These are phyloP conservation scores for Apiotrichum gamsii DNA, from an alignment of 1,284 basidiomycete species.

Conservation along the genomic window DNA sequence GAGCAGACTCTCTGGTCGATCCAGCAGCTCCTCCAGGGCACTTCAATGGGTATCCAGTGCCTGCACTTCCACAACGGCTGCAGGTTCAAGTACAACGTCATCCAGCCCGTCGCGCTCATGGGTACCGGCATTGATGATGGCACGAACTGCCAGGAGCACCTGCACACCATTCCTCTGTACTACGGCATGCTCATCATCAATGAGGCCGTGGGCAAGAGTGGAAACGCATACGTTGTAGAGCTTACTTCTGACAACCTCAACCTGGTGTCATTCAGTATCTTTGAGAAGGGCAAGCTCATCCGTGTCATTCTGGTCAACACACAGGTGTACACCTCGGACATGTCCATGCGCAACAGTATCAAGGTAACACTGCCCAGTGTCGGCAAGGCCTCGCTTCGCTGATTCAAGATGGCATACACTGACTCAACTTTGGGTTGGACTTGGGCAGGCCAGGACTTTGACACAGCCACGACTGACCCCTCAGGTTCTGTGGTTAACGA, in stretches of 20 bases:
- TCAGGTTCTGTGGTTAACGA: too few species aligned
- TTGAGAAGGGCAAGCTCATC: slow-evolving; percentile 50
- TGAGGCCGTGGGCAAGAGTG: slow-evolving; percentile 49
- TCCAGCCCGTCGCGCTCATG: slow-evolving; percentile 13
- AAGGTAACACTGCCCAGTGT: background rate
- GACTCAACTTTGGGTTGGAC: slow-evolving; percentile 1
- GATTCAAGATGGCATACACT: background rate
- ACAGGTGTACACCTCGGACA: slow-evolving; percentile 2
- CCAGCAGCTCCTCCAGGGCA: slow-evolving; percentile 57
- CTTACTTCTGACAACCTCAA: slow-evolving; percentile 52
- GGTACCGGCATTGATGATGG: slow-evolving; percentile 54
- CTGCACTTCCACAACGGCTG: slow-evolving; percentile 50
- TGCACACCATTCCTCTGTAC: slow-evolving; percentile 57
- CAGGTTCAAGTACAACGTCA: slow-evolving; percentile 50
- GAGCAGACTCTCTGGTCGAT: slow-evolving; percentile 64
- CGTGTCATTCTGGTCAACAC: slow-evolving; percentile 57
- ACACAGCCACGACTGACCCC: background rate
- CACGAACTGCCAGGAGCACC: slow-evolving; percentile 36
- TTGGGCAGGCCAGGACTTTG: slow-evolving; percentile 5
- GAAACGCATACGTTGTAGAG: slow-evolving; percentile 52
- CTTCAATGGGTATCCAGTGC: slow-evolving; percentile 45
- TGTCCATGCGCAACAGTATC: background rate
- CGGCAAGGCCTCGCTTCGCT: background rate
- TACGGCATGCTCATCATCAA: slow-evolving; percentile 56
- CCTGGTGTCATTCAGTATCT: slow-evolving; percentile 60